Conservation (phyloP, 169 alveolate genomes). For the Plasmodium adleri region DNA sequence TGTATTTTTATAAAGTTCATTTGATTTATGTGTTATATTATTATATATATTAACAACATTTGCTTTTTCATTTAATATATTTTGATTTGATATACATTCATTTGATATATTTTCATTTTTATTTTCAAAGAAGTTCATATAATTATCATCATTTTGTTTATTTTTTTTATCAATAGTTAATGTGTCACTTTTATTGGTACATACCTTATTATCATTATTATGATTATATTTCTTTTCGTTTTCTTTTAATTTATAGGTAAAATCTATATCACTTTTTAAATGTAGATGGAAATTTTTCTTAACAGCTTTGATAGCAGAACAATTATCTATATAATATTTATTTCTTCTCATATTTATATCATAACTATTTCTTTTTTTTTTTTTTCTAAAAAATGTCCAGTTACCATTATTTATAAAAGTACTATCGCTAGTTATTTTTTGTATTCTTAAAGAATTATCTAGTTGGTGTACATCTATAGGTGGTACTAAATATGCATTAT, state of each 20-base stretch:
- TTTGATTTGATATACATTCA: background rate
- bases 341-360: slow-evolving; percentile 23
- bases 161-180: background rate
- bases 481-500: slow-evolving; percentile 62
- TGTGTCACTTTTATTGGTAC: too few species aligned
- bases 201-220: background rate
- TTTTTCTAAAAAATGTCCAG: slow-evolving; percentile 36
- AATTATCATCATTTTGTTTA: background rate
- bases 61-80: background rate
- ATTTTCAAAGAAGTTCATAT: background rate
- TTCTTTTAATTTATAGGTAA: background rate
- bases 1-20: too few species aligned
- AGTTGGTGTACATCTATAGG: slow-evolving; percentile 35
- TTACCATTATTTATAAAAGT: slow-evolving; percentile 61
- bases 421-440: slow-evolving; percentile 58
- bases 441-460: slow-evolving; percentile 55
- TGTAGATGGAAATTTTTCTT: background rate
- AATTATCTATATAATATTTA: slow-evolving; percentile 25
- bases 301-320: background rate
- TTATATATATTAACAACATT: background rate
- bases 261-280: background rate
- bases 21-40: background rate
- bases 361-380: slow-evolving; percentile 3
- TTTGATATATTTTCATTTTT: background rate
- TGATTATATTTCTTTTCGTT: background rate